Evolutionary conservation across 2,329 filamentous ascomycete species (phyloP), one percentile per base, ranked within the genome.

Genomic region (Celoporthe dispersa): DNA sequence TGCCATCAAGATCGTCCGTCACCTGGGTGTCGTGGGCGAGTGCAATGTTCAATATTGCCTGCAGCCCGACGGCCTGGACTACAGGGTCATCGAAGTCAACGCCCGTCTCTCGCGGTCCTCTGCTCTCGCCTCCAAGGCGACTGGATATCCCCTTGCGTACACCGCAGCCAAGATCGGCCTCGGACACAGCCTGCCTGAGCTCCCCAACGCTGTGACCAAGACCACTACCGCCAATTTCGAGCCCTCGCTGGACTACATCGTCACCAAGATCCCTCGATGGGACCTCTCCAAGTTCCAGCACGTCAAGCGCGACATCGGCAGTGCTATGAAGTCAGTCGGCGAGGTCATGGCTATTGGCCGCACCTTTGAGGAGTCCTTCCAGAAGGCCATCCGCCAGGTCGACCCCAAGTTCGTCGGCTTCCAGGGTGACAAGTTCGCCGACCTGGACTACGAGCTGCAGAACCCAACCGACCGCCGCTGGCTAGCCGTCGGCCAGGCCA

Each of bases 71-170:
- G 98, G 94, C 0, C 91, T 88, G 79, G 96, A 99, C 79, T 99
- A 98, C 84, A 98, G 96, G 86, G 98, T 99, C 75, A 99, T 99
- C 78, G 96, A 99, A 81, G 96, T 99, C 84, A 99, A 99, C 78
- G 96, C 95, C 64, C 92, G 95, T 87, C 85, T 99, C 70, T 99
- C 95, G 65, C 88, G 96, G 82, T 99, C 95, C 64, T 99, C 95
- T 14, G 95, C 96, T 22, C 85, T 99, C 73, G 95, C 95, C 31
- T 98, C 96, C 31, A 99, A 99, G 85, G 95, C 95, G 9, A 99
- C 95, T 11, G 95, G 96, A 51, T 99, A 98, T 79, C 96, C 96
- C 71, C 88, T 98, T 72, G 96, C 96, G 28, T 99, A 98, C 80
- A 98, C 95, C 61, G 96, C 96, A 73, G 96, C 96, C 70, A 99